Evolutionary conservation across 202 grass and related monocot genomes (phyloP), one percentile per base, ranked within the genome.

Genomic region (Alloteropsis angusta): DNA sequence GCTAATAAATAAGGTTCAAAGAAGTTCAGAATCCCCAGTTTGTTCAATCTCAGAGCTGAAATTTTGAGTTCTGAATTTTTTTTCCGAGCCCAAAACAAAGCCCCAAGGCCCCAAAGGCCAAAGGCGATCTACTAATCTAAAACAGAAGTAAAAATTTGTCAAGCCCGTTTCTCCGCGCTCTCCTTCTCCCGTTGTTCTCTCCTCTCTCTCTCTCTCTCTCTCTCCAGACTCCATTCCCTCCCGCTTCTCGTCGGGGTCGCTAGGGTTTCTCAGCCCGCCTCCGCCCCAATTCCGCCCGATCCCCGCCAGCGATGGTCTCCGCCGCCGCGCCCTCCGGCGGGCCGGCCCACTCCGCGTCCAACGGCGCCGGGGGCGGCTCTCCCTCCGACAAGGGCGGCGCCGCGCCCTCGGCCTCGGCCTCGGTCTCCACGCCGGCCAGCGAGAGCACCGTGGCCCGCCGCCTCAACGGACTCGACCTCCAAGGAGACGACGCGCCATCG

Each of bases 391-490:
- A 68, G 42, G 73, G 44, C 54, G 78, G 36, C 67, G 39, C 83
- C 65, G 67, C 63, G 55, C 77, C 89, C 22, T 71, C 88, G 30
- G 77, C 78, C 65, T 78, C 84, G 32, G 59, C 62, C 5, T 84
- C 85, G 43, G 71, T 82, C 59, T 77, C 83, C 18, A 93, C 90
- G 78, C 93, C 93, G 9, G 93, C 86, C 52, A 90, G 91, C 60
- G 92, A 90, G 87, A 94, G 75, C 81, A 94, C 89, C 65, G 87
- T 94, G 73, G 89, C 83, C 32, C 90, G 95, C 85, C 80, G 91
- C 78, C 77, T 98, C 55, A 84, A 90, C 45, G 87, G 84, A 55
- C 85, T 92, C 63, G 95, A 92, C 36, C 84, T 94, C 79, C 91
- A 92, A 48, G 84, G 69, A 19, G 95, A 92, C 26, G 95, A 92